These are phyloP conservation scores for Ophiorrhiza pumila DNA, from an alignment of 257 asterid genomes.

Conservation along the genomic window DNA sequence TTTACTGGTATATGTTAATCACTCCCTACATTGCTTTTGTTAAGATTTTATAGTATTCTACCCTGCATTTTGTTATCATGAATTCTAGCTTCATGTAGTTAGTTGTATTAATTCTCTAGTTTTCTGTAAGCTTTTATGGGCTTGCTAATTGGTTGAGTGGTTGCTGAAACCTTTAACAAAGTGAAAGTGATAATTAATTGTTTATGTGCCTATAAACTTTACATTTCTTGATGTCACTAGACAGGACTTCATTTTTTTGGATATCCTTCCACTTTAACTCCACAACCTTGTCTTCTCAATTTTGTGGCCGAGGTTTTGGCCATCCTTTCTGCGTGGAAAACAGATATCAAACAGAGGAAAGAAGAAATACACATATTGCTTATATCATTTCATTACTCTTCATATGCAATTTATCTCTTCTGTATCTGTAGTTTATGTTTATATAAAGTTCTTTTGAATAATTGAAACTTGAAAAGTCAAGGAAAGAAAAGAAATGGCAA, in stretches of 20 bases:
- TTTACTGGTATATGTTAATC: conserved; percentile 60
- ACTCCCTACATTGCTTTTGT: neutral
- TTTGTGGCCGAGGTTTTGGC: too few species aligned
- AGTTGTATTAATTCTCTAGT: neutral
- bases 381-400: neutral
- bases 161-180: neutral
- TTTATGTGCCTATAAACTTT: neutral
- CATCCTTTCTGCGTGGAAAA: neutral
- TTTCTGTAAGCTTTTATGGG: neutral
- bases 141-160: neutral
- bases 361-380: neutral
- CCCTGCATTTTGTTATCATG: neutral
- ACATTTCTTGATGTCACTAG: neutral
- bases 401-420: neutral
- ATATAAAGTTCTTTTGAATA: neutral
- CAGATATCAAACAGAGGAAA: neutral
- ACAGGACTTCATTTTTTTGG: too few species aligned
- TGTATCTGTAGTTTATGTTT: neutral
- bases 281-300: too few species aligned
- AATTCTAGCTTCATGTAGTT: neutral
- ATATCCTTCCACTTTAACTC: too few species aligned
- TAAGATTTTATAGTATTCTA: neutral
- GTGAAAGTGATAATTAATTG: neutral
- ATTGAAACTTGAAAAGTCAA: neutral
- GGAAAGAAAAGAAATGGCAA: too few species aligned